Evolutionary conservation across 1,139 yeast species (phyloP), one percentile per base, ranked within the genome.

Genomic region (Spathaspora sp.): DNA sequence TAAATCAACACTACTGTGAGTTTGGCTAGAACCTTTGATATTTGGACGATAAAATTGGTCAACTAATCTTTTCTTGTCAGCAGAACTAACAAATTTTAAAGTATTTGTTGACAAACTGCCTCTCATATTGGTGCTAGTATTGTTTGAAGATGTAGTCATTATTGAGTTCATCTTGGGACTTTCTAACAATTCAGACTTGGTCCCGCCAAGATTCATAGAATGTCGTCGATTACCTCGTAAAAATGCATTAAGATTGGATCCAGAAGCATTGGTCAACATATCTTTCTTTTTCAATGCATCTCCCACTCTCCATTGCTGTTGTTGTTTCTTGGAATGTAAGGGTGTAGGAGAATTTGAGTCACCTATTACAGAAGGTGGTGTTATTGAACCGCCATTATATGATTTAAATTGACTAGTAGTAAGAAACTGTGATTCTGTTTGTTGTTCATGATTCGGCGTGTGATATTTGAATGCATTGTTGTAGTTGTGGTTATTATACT

Each of bases 41-140:
- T 29, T 42, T 2, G 50, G n/a, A 43, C 56, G 66, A 55, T 68
- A 72, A 54, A 73, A 73, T 51, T 72, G 77, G 52, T 72, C 75
- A 47, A 72, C 78, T 47, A 73, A 56, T 38, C 75, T 56, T 48
- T 68, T 69, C 43, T 60, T 60, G 44, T 65, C 65, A n/a, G 39
- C 8, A 9, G 38, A 34, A 27, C 31, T 11, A 27, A n/a, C 11
- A 11, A 27, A 27, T 11, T 25, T 25, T 3, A 9, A 11, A 11
- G 27, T 25, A n/a, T 13, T 37, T 7, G 39, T 20, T 2, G 39
- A 24, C 7, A 8, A 2, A 16, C 39, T 37, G 18, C 24, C n/a
- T n/a, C 26, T n/a, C 15, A 24, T n/a, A n/a, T 18, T 37, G 7
- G 39, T 20, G 10, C 13, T 11, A 17, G 6, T 34, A 13, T 17